Base-by-base conservation (phyloP, 2,329 filamentous ascomycete species). In the Anthostomella pinea region DNA sequence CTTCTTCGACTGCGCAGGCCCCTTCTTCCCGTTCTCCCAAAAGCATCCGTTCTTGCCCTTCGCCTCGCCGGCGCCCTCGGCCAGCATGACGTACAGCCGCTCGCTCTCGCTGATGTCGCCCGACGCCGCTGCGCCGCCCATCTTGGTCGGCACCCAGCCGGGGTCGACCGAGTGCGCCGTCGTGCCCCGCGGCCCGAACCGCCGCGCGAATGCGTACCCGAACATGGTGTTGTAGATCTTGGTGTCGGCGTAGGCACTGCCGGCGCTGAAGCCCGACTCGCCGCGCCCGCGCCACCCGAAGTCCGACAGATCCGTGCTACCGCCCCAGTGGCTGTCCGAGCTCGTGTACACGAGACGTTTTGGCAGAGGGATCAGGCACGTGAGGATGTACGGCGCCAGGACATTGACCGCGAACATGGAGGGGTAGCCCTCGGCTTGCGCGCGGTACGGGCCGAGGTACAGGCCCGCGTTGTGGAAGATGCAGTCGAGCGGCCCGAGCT, bases 401-500 rank as follows among this genome's bases (percentile, higher is more conserved):
- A 65, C 72, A 46, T 81, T 80, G 24, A 79, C 73, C 0, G 72
- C 66, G 27, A 77, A 73, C 1, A 77, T 60, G 3, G 65, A 62
- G 0, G 73, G 68, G 17, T 75, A 51, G 1, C 57, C 54, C 13
- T 56, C 51, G 21, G 68, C 38, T 52, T 57, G 39, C 35, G 60
- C 66, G 18, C 35, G 57, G 58, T 37, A 68, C 68, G 26, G 37
- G 1, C 44, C 44, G n/a, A 41, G 33, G 17, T 41, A 43, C 9
- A 76, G 46, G 3, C 75, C 76, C 0, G 77, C 76, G 43, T 79
- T 81, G 60, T 79, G 76, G 18, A 81, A 65, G 10, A 81, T 61
- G 16, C 65, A 64, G 52, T 81, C 77, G 47, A 73, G 77, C 0
- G 64, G 59, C 0, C 70, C 72, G 1, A 65, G 55, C 23, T 59